Base-by-base conservation (phyloP, 768 basidiomycete genomes). In the Chalciporus sphaerocephalus region DNA sequence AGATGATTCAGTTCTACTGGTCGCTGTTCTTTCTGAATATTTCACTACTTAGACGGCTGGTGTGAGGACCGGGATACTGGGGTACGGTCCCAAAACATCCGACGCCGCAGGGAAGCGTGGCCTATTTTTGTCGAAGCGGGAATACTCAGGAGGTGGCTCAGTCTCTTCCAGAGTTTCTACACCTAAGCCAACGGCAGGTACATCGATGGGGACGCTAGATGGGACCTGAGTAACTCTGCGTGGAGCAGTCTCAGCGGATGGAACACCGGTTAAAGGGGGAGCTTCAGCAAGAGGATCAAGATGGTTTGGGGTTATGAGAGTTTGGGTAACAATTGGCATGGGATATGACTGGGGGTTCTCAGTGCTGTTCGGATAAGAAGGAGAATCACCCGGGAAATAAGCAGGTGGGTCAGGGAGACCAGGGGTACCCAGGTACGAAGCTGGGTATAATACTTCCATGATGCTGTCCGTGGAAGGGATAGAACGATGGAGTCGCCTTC, bases 41-140 rank as follows among this genome's bases (percentile, higher is more conserved):
- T 38, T 59, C 36, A 51, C 2, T 11, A n/a, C n/a, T n/a, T n/a
- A 43, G 6, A 33, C 13, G 27, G n/a, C 27, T 22, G 15, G 36
- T 21, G 36, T 13, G 4, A 63, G 25, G 23, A 38, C 7, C 17
- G 65, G 42, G 32, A 52, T 15, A 2, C 55, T 49, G 1, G 65
- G 63, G 25, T 65, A 66, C 40, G 65, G 63, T 5, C 65, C 65
- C 42, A 65, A 24, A 0, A 41, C 38, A 35, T 52, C 52, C 11
- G 54, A 42, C 21, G 54, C 61, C 8, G 16, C 6, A n/a, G 54
- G 54, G 27, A 56, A 54, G 20, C 43, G 49, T 6, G 51, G 50
- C 9, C 44, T 56, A 21, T 45, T 50, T 6, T 55, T 42, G 32
- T 66, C 66, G 20, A 63, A 58, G 24, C 52, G 62, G 0, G 61